These are phyloP conservation scores for Rachicladosporium sp. DNA, from an alignment of 2,329 filamentous ascomycete genomes.

Conservation along the genomic window DNA sequence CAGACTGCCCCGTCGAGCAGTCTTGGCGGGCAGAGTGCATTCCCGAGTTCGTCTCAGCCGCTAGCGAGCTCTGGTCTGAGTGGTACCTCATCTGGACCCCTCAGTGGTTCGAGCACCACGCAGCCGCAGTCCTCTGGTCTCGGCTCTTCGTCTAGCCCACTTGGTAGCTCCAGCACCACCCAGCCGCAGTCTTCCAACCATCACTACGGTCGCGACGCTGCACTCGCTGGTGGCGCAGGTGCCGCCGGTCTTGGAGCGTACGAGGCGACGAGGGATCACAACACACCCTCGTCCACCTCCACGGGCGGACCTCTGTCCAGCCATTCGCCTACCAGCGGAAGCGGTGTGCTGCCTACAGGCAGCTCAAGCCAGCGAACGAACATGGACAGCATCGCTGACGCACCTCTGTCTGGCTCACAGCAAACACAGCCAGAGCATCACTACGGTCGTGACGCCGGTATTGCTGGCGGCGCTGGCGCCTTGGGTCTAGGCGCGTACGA, in stretches of 20 bases:
- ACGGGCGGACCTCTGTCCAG: too few species aligned
- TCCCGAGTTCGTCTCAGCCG: too few species aligned
- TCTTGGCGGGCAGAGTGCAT: too few species aligned
- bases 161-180: conserved; percentile 1
- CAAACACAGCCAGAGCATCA: conserved; percentile 11
- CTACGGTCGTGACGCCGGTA: conserved; percentile 21
- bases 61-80: too few species aligned
- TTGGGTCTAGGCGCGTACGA: conserved; percentile 8
- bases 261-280: conserved; percentile 7
- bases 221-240: conserved; percentile 20
- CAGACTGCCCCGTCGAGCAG: too few species aligned
- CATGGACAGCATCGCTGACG: too few species aligned
- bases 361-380: neutral
- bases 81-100: too few species aligned
- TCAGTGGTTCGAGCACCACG: too few species aligned
- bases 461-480: conserved; percentile 19
- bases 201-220: conserved; percentile 23
- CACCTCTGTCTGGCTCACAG: conserved; percentile 2
- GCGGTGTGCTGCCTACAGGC: neutral
- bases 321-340: neutral
- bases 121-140: too few species aligned
- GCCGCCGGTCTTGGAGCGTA: conserved; percentile 12
- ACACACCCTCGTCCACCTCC: conserved; percentile 13
- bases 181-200: conserved; percentile 6
- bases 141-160: neutral